Base-by-base conservation (phyloP, 495 filamentous ascomycete species). In the Neurospora sublineolata region DNA sequence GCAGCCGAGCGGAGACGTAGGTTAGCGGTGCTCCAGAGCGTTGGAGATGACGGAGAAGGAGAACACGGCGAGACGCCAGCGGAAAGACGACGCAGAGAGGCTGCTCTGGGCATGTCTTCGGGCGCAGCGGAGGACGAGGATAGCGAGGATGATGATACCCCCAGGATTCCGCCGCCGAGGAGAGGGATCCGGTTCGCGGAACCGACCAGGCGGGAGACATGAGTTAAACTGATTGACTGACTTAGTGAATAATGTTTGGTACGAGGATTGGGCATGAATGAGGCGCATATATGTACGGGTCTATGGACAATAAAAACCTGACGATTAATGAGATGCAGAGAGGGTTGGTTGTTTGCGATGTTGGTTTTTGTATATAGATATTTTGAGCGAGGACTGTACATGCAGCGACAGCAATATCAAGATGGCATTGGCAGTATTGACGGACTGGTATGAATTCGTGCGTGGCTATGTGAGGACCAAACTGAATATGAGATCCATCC, bases 71-170 rank as follows among this genome's bases (percentile, higher is more conserved):
- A 97, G 80, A 97, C 93, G 4, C 88, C 92, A 0, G 94, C 93
- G 0, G 94, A 97, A 81, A 86, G 91, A 58, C 86, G 91, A 42
- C 86, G 94, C 73, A 89, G 94, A 79, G 88, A 96, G 70, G 94
- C 93, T 2, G 94, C 94, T 5, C 82, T 97, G n/a, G 93, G 93
- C 23, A 79, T 89, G 67, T 81, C 86, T 8, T 77, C 82, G 30
- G 60, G 69, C n/a, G 83, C 86, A 10, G 86, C 85, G 8, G 84
- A 84, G 18, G 86, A 84, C 20, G 86, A 85, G 20, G 89, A 91
- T 67, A 89, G 87, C 46, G 86, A 88, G 14, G 90, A 92, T 44
- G 89, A 89, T 71, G 85, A 87, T 77, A 85, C 82, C 69, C 83
- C 83, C 36, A 75, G 84, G 75, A 82, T 84, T 69, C 83, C 83